Evolutionary conservation across 192 early-diverging fungal genomes (phyloP).

Genomic region (Rhizophagus prolifer): DNA sequence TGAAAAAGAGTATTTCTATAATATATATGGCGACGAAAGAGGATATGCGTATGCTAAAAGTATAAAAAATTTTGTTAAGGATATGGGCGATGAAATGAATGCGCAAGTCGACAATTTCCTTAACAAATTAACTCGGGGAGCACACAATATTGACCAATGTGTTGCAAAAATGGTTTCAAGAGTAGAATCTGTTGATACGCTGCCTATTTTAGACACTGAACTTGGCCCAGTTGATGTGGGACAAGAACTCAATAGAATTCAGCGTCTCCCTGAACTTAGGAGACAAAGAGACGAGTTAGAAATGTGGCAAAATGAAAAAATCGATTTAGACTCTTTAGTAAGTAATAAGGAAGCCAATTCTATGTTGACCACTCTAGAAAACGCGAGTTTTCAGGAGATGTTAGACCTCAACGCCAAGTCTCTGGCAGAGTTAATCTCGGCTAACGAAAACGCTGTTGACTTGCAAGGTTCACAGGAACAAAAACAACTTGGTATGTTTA

Average conservation of each 20-base stretch:
- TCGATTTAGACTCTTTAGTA: constrained; percentile 19
- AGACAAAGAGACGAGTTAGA: constrained; percentile 4
- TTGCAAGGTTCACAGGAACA: neutral
- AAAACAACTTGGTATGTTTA: constrained; percentile 14
- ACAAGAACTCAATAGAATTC: constrained; percentile 4
- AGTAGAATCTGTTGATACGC: neutral
- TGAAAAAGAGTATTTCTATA: constrained; percentile 12
- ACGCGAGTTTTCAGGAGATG: constrained; percentile 5
- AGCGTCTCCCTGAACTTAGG: neutral
- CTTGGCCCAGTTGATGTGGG: constrained; percentile 17
- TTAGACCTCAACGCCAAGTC: neutral
- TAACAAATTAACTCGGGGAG: constrained; percentile 45
- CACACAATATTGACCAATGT: constrained; percentile 37
- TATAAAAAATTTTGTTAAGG: constrained; percentile 49
- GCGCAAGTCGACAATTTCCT: constrained; percentile 38
- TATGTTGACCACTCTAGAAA: neutral
- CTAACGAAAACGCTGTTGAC: neutral
- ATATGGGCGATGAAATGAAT: constrained; percentile 34
- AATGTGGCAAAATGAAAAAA: constrained; percentile 25
- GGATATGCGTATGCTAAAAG: constrained; percentile 63
- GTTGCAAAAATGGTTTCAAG: constrained; percentile 33
- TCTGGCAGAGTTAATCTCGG: neutral
- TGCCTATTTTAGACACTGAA: constrained; percentile 5
- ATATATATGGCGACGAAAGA: constrained; percentile 56
- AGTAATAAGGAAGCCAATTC: neutral